Percentiles rank a stretch among this genome's conserved stretches.
Evolutionary conservation across 2,329 filamentous ascomycete species (phyloP).

Genomic region (Huntiella bhutanensis): DNA sequence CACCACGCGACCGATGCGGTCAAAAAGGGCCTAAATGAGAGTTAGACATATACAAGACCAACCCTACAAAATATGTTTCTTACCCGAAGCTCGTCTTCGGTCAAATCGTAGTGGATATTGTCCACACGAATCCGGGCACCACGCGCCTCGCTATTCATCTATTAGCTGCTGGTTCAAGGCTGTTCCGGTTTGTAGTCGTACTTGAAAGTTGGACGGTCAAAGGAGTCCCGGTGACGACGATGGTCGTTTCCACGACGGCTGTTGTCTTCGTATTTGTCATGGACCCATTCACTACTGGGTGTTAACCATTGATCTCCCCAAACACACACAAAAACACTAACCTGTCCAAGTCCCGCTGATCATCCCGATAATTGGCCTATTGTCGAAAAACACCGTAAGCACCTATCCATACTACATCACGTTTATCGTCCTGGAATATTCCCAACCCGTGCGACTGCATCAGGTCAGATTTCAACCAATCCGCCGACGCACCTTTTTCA

Average conservation of each 20-base stretch:
- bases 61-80: constrained; percentile 7
- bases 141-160: constrained; percentile 25
- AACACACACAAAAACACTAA: constrained; percentile 21
- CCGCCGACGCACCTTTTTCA: constrained; percentile 55
- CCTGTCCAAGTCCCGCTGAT: constrained; percentile 52
- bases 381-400: constrained; percentile 14
- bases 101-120: constrained; percentile 84
- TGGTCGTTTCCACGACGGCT: constrained; percentile 28
- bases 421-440: constrained; percentile 1
- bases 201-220: constrained; percentile 4
- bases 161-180: not conserved
- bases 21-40: constrained; percentile 35
- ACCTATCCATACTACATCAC: too few species aligned
- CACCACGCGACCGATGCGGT: constrained; percentile 51
- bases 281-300: constrained; percentile 63
- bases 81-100: constrained; percentile 66
- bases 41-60: not conserved
- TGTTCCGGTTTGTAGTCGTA: not conserved
- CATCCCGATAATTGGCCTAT: constrained; percentile 37
- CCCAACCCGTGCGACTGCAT: constrained; percentile 5
- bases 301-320: not conserved
- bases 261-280: constrained; percentile 71
- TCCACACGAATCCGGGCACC: constrained; percentile 65
- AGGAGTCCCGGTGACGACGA: constrained; percentile 22
- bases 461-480: not conserved